A percentile compares a stretch with the other conserved stretches of the same genome.
Evolutionary conservation across 345 rosid species (phyloP).

Genomic region (Eucalyptus curtisii): DNA sequence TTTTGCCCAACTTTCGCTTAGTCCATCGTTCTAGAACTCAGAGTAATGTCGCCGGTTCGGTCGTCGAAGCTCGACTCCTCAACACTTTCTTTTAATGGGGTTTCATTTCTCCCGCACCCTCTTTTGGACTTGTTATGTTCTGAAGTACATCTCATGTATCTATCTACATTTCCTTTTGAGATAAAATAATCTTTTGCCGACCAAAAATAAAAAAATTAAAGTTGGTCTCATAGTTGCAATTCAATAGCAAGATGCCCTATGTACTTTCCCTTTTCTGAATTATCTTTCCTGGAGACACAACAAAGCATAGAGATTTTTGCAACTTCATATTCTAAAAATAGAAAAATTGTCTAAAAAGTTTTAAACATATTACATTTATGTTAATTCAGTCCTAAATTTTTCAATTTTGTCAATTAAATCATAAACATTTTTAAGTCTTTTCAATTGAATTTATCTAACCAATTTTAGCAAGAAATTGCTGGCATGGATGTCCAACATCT

Average conservation of each 20-base stretch:
- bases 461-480: too few species aligned
- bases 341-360: too few species aligned
- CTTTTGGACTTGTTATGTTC: neutral
- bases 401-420: too few species aligned
- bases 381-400: too few species aligned
- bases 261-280: neutral
- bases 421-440: too few species aligned
- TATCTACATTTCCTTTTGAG: neutral
- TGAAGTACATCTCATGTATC: too few species aligned
- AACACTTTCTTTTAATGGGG: neutral
- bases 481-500: accelerated
- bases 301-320: too few species aligned
- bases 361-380: too few species aligned
- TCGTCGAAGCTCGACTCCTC: neutral
- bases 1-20: neutral
- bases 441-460: too few species aligned
- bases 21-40: neutral
- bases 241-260: neutral
- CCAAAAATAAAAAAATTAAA: neutral
- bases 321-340: too few species aligned
- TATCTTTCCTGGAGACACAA: neutral
- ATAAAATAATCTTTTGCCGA: neutral
- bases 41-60: neutral
- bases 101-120: neutral
- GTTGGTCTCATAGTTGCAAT: neutral